A percentile compares a stretch with the other conserved stretches of the same genome.
These are phyloP conservation scores for Fusarium dimerum DNA, from an alignment of 2,329 filamentous ascomycete genomes.

Conservation along the genomic window DNA sequence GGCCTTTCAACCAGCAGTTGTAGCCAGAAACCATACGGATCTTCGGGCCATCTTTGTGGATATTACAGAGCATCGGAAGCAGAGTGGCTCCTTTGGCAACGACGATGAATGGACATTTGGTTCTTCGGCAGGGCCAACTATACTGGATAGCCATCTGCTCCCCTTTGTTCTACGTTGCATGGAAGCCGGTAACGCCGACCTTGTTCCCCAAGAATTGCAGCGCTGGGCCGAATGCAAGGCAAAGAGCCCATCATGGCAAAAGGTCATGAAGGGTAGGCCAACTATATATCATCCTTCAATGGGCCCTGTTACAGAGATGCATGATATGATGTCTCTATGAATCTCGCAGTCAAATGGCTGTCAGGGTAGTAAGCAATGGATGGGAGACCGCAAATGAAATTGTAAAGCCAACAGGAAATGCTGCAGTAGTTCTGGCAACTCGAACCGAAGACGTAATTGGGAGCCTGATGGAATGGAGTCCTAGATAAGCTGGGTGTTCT, in stretches of 20 bases:
- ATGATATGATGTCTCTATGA: conserved; percentile 11
- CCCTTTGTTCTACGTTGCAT: conserved; percentile 11
- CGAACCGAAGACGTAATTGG: too few relatives aligned
- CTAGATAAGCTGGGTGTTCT: too few relatives aligned
- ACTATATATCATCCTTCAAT: conserved; percentile 14
- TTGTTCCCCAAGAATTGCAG: conserved; percentile 12
- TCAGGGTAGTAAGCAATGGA: too few relatives aligned
- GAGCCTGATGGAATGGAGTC: too few relatives aligned
- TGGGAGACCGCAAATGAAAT: too few relatives aligned
- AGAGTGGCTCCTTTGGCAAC: conserved; percentile 1
- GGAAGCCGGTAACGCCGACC: conserved; percentile 7
- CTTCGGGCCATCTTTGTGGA: conserved; percentile 3
- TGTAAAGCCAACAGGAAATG: too few relatives aligned
- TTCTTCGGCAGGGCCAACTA: conserved; percentile 6
- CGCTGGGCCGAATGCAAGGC: conserved; percentile 7
- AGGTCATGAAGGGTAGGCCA: conserved; percentile 11
- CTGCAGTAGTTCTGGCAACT: too few relatives aligned
- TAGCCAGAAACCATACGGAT: conserved; percentile 7
- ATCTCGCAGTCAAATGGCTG: too few relatives aligned
- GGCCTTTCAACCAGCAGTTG: conserved; percentile 7
- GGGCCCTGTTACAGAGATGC: conserved; percentile 14
- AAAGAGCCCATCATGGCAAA: conserved; percentile 9
- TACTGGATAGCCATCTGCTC: conserved; percentile 15
- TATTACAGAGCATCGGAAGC: conserved; percentile 4
- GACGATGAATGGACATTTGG: conserved; percentile 11